Evolutionary conservation across 2,329 filamentous ascomycete genomes (phyloP).

Genomic region (Beauveria brongniartii): DNA sequence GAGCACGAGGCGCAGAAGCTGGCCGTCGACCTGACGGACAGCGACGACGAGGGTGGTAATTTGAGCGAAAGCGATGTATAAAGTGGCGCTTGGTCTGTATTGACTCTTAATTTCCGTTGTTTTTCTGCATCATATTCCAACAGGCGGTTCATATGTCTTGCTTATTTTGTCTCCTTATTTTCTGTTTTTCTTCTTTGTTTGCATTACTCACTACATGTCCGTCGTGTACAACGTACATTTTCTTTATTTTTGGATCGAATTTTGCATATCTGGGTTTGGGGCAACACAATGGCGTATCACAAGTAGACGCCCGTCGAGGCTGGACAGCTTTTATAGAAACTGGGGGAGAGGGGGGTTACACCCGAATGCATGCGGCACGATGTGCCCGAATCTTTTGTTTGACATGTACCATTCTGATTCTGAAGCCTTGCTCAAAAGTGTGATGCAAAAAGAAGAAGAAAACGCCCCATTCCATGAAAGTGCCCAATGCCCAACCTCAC

Average conservation of each 20-base stretch:
- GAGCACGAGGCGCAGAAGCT: constrained; percentile 63
- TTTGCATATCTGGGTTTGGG: constrained; percentile 1
- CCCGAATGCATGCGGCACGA: not conserved
- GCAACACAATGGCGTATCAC: constrained; percentile 2
- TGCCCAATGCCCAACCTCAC: not conserved
- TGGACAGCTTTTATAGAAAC: not conserved
- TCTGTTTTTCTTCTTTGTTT: not conserved
- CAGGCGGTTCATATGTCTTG: not conserved
- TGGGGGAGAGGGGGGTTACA: not conserved
- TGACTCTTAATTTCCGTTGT: not conserved
- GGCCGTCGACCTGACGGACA: constrained; percentile 36
- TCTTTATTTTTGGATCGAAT: not conserved
- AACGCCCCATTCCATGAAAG: not conserved
- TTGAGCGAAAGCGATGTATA: constrained; percentile 22
- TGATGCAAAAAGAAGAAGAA: no score
- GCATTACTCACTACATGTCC: not conserved
- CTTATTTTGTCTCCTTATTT: no score
- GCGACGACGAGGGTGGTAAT: constrained; percentile 37
- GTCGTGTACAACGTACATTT: not conserved
- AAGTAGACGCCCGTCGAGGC: constrained; percentile 7
- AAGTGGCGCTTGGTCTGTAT: constrained; percentile 9
- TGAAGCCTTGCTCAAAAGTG: no score
- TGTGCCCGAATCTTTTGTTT: not conserved
- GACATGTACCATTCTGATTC: not conserved
- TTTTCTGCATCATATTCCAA: not conserved